Evolutionary conservation across 176 grass and related monocot species (phyloP).

Genomic region (Aegilops longissima): DNA sequence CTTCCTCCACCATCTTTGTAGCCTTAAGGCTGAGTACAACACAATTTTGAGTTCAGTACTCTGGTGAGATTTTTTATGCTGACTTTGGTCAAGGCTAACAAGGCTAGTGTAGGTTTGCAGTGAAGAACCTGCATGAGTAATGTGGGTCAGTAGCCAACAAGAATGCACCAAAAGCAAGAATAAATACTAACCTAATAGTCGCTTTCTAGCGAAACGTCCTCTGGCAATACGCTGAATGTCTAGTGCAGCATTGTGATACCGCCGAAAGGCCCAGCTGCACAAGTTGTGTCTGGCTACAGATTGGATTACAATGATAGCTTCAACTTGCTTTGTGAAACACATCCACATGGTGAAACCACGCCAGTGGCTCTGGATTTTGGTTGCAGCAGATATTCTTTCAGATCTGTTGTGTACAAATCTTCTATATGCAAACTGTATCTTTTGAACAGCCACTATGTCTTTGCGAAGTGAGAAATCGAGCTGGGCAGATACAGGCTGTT

Average conservation of each 20-base stretch:
- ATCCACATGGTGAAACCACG: constrained; percentile 37
- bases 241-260: constrained; percentile 12
- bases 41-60: constrained; percentile 51
- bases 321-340: constrained; percentile 36
- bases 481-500: constrained; percentile 2
- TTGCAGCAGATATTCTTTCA: constrained; percentile 39
- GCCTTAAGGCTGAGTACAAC: constrained; percentile 33
- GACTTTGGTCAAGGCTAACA: constrained; percentile 13
- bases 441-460: constrained; percentile 42
- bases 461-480: constrained; percentile 9
- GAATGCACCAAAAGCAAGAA: constrained; percentile 17
- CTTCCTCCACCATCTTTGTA: constrained; percentile 64
- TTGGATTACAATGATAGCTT: constrained; percentile 44
- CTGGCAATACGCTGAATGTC: constrained; percentile 48
- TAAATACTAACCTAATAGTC: constrained; percentile 50
- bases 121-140: constrained; percentile 51
- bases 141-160: not conserved
- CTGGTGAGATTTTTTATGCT: constrained; percentile 18
- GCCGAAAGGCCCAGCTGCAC: constrained; percentile 23
- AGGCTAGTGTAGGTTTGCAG: constrained; percentile 12
- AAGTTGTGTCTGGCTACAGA: constrained; percentile 32
- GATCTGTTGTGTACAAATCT: constrained; percentile 30
- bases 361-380: constrained; percentile 63
- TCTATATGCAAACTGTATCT: constrained; percentile 57
- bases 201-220: constrained; percentile 54